Evolutionary conservation across 1,139 yeast genomes (phyloP), one percentile per base, ranked within the genome.

Genomic region (Pichia sp.): DNA sequence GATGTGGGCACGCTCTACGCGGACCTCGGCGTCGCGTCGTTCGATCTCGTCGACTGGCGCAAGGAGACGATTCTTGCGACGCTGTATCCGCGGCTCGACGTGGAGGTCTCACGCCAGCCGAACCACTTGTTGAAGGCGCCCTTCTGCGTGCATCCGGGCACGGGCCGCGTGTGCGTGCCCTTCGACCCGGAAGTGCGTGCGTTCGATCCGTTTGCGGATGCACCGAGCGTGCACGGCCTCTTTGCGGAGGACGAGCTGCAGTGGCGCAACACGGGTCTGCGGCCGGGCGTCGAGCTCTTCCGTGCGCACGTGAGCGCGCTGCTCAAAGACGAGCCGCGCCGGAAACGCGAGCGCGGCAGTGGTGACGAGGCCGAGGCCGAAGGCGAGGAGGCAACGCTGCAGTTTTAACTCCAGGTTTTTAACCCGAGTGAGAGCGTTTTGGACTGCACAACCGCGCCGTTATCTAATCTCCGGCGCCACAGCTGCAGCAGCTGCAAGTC

Each of bases 81-180:
- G 60, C 72, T 90, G 74, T 93, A 92, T 68, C 99, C 99, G 32
- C 80, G 97, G 63, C 75, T 93, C 61, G 99, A 93, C 79, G 83
- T 87, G 53, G 96, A 92, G 69, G 99, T 93, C 45, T 87, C 99
- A 8, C 80, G 86, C 62, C 96, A 88, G 69, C 76, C 92, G 63
- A 89, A 85, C 70, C 99, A 93, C 74, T 84, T 93, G 73, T 80
- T 93, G 64, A 93, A 93, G 68, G 87, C 98, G 1, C 99, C 99
- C n/a, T 93, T 95, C 70, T 93, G 98, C 75, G 85, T 93, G 50
- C 99, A 93, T 68, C 99, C 99, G 1, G 85, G 90, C 6, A 95
- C 99, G 0, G 98, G 97, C n/a, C 87, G 90, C 63, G 88, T 93
- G 4, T 93, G 99, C 81, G 97, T 95, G 6, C 97, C 99, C 0